Base-by-base conservation (phyloP, 306 rosid species). In the Prosopis cineraria region DNA sequence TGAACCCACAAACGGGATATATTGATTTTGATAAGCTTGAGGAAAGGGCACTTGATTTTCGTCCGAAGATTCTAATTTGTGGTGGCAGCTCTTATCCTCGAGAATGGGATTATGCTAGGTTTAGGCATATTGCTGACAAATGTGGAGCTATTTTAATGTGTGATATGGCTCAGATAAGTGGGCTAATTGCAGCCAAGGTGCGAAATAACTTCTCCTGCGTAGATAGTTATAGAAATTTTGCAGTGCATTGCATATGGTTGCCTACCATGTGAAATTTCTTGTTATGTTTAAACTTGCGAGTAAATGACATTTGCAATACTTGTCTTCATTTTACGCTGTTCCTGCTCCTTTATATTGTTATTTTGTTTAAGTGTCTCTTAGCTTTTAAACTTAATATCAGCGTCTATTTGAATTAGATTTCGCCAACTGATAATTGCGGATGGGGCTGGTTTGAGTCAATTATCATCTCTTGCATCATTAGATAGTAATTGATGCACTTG, bases 121-220 rank as follows among this genome's bases (percentile, higher is more conserved):
- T 94, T 88, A 84, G 98, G 86, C 93, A 84, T 66, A 86, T 94
- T 83, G 93, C 98, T 0, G 97, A 92, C 77, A 94, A 91, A 75
- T 92, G 98, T 71, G 97, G 97, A 48, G 92, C 97, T 41, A 93
- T 89, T 30, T 81, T 94, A 27, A 60, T 94, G 88, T 92, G 97
- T 73, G 98, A 94, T 80, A 94, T 94, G 97, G 98, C 98, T 19
- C 97, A 92, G 82, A 90, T 94, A 59, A 94, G 98, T 76, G 97
- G 98, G 27, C 79, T 94, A 40, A 81, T 92, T 20, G 97, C 97
- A 7, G 98, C 97, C 33, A 92, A 92, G 97, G 98, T 94, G 73
- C 74, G 93, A 83, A 78, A 43, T 68, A 31, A 45, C 45, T 63
- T 68, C 53, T 64, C 65, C 7, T 11, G 31, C 29, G 31, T 65